Conservation (phyloP, 2,329 filamentous ascomycete genomes). For the Samsoniella hepiali region DNA sequence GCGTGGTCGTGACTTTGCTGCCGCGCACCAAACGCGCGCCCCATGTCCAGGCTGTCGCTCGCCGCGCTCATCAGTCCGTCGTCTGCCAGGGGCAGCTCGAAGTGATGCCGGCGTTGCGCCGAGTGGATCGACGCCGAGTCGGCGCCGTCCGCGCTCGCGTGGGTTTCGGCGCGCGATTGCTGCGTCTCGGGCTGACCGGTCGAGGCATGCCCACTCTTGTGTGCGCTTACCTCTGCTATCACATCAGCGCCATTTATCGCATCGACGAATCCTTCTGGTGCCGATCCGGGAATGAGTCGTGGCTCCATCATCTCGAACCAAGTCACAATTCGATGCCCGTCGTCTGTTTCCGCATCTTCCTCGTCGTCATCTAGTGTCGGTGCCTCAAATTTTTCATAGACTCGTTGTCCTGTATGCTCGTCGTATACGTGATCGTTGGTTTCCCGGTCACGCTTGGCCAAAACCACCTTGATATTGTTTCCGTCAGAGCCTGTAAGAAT, state of each 20-base stretch:
- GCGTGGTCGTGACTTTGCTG: background rate
- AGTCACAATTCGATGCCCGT: slow-evolving; percentile 57
- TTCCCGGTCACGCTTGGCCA: slow-evolving; percentile 67
- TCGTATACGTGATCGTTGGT: slow-evolving; percentile 60
- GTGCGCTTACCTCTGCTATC: slow-evolving; percentile 21
- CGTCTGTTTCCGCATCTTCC: slow-evolving; percentile 53
- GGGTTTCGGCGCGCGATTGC: slow-evolving; percentile 28
- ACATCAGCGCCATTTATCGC: slow-evolving; percentile 1
- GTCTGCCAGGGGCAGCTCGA: slow-evolving; percentile 24
- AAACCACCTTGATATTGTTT: slow-evolving; percentile 55
- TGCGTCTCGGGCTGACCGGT: slow-evolving; percentile 26
- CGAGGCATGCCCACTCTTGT: slow-evolving; percentile 28
- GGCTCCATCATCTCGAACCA: slow-evolving; percentile 66
- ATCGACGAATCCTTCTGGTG: slow-evolving; percentile 28
- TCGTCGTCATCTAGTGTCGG: slow-evolving; percentile 61
- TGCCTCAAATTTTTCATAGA: slow-evolving; percentile 77
- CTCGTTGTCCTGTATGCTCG: slow-evolving; percentile 63
- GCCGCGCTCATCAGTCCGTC: slow-evolving; percentile 25
- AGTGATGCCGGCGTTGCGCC: slow-evolving; percentile 26
- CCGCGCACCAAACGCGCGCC: slow-evolving; percentile 1
- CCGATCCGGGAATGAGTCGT: slow-evolving; percentile 53
- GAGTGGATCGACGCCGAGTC: slow-evolving; percentile 31
- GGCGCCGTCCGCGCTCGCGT: slow-evolving; percentile 19
- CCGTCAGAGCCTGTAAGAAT: slow-evolving; percentile 53
- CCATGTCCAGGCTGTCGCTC: slow-evolving; percentile 24